A percentile compares a stretch with the other conserved stretches of the same genome.
phyloP scores from a whole-genome alignment of 2,329 filamentous ascomycete species.

The Exophiala spinifera region DNA sequence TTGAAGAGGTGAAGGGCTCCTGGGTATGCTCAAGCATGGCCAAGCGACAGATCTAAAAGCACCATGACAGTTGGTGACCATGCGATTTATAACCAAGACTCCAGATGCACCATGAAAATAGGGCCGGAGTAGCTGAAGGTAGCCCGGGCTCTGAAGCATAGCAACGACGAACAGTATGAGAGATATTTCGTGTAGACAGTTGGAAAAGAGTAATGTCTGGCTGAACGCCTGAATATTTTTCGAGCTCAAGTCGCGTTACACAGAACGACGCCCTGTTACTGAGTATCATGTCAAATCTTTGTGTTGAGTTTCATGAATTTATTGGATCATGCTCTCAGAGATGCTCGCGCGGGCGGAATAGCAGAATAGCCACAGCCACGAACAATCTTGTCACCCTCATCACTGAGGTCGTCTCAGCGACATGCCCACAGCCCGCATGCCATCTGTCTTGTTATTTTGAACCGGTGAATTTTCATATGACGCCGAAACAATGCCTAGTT shows the following conservation, averaged over 20 bases:
- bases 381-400: constrained; percentile 4
- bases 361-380: constrained; percentile 15
- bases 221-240: not conserved
- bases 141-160: too few species aligned
- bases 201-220: too few species aligned
- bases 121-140: too few species aligned
- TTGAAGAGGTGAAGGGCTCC: too few species aligned
- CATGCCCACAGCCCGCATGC: constrained; percentile 18
- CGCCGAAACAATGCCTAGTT: constrained; percentile 22
- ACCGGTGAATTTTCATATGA: constrained; percentile 13
- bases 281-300: not conserved
- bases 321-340: constrained; percentile 24
- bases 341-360: constrained; percentile 14
- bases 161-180: too few species aligned
- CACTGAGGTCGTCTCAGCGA: constrained; percentile 7
- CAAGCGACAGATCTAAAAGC: too few species aligned
- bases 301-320: constrained; percentile 21
- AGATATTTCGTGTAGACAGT: too few species aligned
- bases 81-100: too few species aligned
- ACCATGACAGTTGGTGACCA: too few species aligned
- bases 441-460: constrained; percentile 10
- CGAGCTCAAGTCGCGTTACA: not conserved
- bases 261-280: not conserved
- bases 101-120: too few species aligned
- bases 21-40: too few species aligned